Base-by-base conservation (phyloP, 2,329 filamentous ascomycete species). In the Pleurostoma richardsiae region DNA sequence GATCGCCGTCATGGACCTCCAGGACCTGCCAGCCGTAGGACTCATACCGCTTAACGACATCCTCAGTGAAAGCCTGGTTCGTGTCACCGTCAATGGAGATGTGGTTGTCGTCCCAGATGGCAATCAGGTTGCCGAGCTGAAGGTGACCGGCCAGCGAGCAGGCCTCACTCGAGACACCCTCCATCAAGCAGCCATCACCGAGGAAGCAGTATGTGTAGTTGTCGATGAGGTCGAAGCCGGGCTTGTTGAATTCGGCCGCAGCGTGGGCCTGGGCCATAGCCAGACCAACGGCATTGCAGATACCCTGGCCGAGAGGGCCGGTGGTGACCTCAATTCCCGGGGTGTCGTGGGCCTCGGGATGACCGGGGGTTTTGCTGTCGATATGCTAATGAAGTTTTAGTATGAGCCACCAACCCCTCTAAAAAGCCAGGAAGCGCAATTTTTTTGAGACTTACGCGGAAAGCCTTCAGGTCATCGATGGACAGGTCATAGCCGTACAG, bases 131-230 rank as follows among this genome's bases (percentile, higher is more conserved):
- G 67, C 92, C 94, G 56, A 99, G 84, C 81, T 97, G 88, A 71
- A 97, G 81, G 77, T 99, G 94, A 65, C 94, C 94, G 59, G 94
- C 94, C 59, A 90, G 80, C 51, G 90, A 96, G 59, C 80, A 89
- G 62, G 94, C 92, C 79, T 99, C 94, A 65, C 83, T 82, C 57
- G 94, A 90, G 76, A 99, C 81, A 80, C 94, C 94, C 80, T 99
- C 94, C 91, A 95, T 95, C 73, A 95, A 82, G 74, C 94, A 99
- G 58, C 94, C 94, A 79, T 99, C 94, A 68, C 94, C 94, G 67
- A 99, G 88, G 82, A 97, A 96, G 72, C 71, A 76, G 76, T 91
- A 99, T 67, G 94, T 99, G 82, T 96, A 83, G 85, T 97, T 96
- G 82, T 95, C 86, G 72, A 95, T 74, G 48, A 99, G 74, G 57